A percentile compares a stretch with the other conserved stretches of the same genome.
These are phyloP conservation scores for Pseudovirgaria hyperparasitica DNA, from an alignment of 2,329 filamentous ascomycete genomes.

Conservation along the genomic window DNA sequence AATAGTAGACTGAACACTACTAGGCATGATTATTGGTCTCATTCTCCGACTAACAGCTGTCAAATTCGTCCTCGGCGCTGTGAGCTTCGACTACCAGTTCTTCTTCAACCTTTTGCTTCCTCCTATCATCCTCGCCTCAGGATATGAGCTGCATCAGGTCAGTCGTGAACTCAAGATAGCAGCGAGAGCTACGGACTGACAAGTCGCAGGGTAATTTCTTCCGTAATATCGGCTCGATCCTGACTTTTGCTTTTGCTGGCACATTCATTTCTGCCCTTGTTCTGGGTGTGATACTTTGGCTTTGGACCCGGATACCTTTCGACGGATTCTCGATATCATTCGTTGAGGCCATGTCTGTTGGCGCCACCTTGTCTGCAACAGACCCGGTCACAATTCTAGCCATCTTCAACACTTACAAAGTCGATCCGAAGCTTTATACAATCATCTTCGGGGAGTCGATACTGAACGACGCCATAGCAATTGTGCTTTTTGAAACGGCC, in stretches of 20 bases:
- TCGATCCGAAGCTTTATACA: constrained; percentile 96
- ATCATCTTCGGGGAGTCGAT: constrained; percentile 98
- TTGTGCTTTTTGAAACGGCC: constrained; percentile 95
- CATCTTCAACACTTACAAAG: constrained; percentile 99
- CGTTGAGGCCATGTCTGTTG: constrained; percentile 91
- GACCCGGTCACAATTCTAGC: constrained; percentile 96
- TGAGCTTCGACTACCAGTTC: constrained; percentile 97
- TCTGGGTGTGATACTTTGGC: constrained; percentile 72
- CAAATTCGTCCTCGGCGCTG: constrained; percentile 74
- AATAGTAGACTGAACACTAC: constrained; percentile 7
- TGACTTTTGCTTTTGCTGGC: constrained; percentile 94
- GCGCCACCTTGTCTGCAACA: constrained; percentile 89
- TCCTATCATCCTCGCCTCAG: constrained; percentile 92
- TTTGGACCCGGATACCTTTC: constrained; percentile 79
- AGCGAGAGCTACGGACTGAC: not conserved
- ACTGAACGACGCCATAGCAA: constrained; percentile 93
- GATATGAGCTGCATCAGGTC: constrained; percentile 88
- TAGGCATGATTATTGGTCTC: constrained; percentile 91
- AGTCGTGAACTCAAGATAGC: constrained; percentile 7
- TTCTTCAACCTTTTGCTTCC: constrained; percentile 99
- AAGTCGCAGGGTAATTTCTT: constrained; percentile 73
- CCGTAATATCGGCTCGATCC: constrained; percentile 89
- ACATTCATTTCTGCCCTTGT: constrained; percentile 97
- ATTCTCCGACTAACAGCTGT: constrained; percentile 71
- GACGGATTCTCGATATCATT: constrained; percentile 79